Evolutionary conservation across 768 basidiomycete genomes (phyloP).

Genomic region (Hypsizygus marmoreus): DNA sequence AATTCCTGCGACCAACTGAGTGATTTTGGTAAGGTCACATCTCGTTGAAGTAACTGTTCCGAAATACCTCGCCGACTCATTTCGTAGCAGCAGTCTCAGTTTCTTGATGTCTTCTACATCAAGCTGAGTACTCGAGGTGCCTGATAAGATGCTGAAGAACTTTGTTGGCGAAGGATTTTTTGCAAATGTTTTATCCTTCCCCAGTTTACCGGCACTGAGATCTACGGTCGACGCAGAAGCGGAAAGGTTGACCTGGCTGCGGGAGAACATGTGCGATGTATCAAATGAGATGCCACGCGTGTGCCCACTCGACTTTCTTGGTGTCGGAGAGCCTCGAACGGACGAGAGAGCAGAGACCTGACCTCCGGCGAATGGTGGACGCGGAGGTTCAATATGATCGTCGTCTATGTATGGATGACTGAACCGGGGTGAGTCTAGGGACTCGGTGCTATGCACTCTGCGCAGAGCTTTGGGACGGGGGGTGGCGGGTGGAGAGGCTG

Average conservation of each 20-base stretch:
- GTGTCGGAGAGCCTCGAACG: conserved; percentile 32
- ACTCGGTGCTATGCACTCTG: conserved; percentile 73
- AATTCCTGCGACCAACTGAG: conserved; percentile 90
- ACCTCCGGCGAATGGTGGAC: conserved; percentile 32
- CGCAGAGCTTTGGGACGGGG: conserved; percentile 56
- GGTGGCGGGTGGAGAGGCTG: conserved; percentile 40
- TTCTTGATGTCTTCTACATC: conserved; percentile 90
- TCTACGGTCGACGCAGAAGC: conserved; percentile 45
- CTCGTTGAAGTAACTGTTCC: background rate
- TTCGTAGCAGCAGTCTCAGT: conserved; percentile 80
- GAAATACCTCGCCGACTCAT: conserved; percentile 76
- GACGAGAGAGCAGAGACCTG: conserved; percentile 46
- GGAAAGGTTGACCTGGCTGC: conserved; percentile 50
- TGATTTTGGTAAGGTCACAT: background rate
- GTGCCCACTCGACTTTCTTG: conserved; percentile 48
- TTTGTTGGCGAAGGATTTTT: conserved; percentile 65
- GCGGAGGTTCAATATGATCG: conserved; percentile 41
- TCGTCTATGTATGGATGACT: conserved; percentile 38
- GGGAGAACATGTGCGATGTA: conserved; percentile 50
- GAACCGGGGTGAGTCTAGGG: conserved; percentile 57
- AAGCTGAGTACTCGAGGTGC: conserved; percentile 70
- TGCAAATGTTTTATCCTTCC: conserved; percentile 53
- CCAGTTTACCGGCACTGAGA: conserved; percentile 39
- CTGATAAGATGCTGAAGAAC: conserved; percentile 67
- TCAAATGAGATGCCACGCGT: conserved; percentile 66